Evolutionary conservation across 768 basidiomycete genomes (phyloP), one percentile per base, ranked within the genome.

Genomic region (Lactifluus rugatus): DNA sequence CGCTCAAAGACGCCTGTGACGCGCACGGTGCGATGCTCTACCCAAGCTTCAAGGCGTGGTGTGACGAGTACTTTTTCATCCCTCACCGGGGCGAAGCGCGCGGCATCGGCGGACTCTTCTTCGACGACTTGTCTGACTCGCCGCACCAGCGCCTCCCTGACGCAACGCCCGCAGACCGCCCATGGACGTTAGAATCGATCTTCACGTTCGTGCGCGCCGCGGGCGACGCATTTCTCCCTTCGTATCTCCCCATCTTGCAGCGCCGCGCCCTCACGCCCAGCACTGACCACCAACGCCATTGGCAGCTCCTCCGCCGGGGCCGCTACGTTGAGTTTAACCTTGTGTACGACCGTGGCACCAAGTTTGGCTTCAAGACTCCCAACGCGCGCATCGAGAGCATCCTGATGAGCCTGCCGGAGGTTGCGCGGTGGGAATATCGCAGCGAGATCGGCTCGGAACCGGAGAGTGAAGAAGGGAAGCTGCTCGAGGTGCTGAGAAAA

Each of bases 41-140:
- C 74, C 78, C 81, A 2, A 74, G 77, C 2, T 92, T 93, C 80
- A 98, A 98, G 70, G 80, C 81, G 63, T 97, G 93, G 92, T 97
- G 95, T 74, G 96, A 98, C 72, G 86, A 94, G 69, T 99, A 99
- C 74, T 99, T 99, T 71, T 86, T 78, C 71, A 87, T 97, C 67
- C 79, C 89, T 17, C 96, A 98, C 70, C 83, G 96, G 11, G 68
- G 72, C 31, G 96, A 98, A 73, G 72, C 82, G 2, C 81, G 96
- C 45, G 96, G 96, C 4, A 73, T 99, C 49, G 96, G 96, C 32
- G 96, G 96, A 0, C 75, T 99, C 55, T 98, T 98, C 77, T 95
- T 97, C 67, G 96, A 98, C 70, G 96, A 99, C 69, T 81, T 98
- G 56, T 82, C 78, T 64, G 77, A 76, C 50, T 79, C 79, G 34